These are phyloP conservation scores for Cyclotella kingstonii DNA, from an alignment of 108 stramenopile genomes.

Conservation along the genomic window DNA sequence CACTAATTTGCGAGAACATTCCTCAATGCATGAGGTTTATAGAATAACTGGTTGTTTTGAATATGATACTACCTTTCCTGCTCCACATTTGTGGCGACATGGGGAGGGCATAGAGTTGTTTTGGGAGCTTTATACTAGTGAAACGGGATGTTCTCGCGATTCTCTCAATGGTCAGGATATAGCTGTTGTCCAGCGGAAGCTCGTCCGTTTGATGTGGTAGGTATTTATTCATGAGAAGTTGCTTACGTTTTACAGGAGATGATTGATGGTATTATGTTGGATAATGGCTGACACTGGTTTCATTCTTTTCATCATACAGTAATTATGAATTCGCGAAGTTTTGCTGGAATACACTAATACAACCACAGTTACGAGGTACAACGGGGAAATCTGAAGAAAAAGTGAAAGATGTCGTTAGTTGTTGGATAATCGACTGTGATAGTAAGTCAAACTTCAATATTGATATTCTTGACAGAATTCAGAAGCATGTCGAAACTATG, in stretches of 20 bases:
- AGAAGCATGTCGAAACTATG: neutral
- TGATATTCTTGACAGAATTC: conserved; percentile 3
- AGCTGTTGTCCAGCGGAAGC: conserved; percentile 6
- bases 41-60: conserved; percentile 20
- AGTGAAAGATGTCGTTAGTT: neutral
- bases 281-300: too few relatives aligned
- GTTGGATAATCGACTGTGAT: conserved; percentile 27
- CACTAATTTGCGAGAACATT: conserved; percentile 33
- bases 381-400: neutral
- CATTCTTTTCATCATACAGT: neutral
- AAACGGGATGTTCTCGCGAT: conserved; percentile 20
- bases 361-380: conserved; percentile 1
- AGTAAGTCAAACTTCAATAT: neutral
- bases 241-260: too few relatives aligned
- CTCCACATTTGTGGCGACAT: conserved; percentile 27
- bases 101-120: conserved; percentile 25
- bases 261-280: too few relatives aligned
- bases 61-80: conserved; percentile 22
- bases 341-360: conserved; percentile 35
- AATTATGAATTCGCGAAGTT: conserved; percentile 42
- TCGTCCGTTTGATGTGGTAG: conserved; percentile 6
- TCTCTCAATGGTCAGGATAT: conserved; percentile 30
- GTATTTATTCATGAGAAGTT: too few relatives aligned
- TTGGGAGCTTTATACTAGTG: conserved; percentile 26
- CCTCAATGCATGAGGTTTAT: conserved; percentile 29